A percentile compares a stretch with the other conserved stretches of the same genome.
These are phyloP conservation scores for Syncephalastrum monosporum DNA, from an alignment of 371 early-diverging fungal genomes.

Conservation along the genomic window DNA sequence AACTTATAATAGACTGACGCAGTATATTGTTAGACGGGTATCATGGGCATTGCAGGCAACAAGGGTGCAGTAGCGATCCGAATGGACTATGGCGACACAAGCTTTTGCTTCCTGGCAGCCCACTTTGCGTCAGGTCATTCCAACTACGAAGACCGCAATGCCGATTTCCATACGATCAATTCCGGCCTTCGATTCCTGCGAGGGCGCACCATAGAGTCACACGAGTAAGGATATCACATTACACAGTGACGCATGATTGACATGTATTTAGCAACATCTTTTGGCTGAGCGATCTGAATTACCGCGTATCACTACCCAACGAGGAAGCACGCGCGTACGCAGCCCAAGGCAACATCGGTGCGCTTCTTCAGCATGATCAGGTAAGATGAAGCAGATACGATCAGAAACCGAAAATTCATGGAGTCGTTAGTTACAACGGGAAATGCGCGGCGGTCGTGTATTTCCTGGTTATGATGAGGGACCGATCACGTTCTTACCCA, in stretches of 20 bases:
- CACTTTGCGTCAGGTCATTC: slow-evolving; percentile 91
- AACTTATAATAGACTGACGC: not conserved
- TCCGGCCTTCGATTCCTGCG: slow-evolving; percentile 70
- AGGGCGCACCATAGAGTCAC: slow-evolving; percentile 68
- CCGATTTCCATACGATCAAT: slow-evolving; percentile 81
- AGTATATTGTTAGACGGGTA: slow-evolving; percentile 55
- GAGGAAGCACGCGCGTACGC: slow-evolving; percentile 52
- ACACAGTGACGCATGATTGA: not conserved
- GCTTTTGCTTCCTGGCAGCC: slow-evolving; percentile 85
- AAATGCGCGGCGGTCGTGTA: slow-evolving; percentile 60
- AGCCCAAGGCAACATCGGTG: slow-evolving; percentile 37
- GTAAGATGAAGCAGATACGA: slow-evolving; percentile 26
- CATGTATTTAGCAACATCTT: slow-evolving; percentile 59
- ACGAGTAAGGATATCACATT: slow-evolving; percentile 54
- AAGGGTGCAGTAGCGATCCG: slow-evolving; percentile 89
- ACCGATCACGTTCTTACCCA: slow-evolving; percentile 82
- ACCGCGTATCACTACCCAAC: slow-evolving; percentile 73
- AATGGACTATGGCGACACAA: slow-evolving; percentile 84
- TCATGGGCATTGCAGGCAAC: slow-evolving; percentile 85
- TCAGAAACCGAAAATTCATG: slow-evolving; percentile 6
- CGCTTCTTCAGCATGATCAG: slow-evolving; percentile 51
- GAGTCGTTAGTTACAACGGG: slow-evolving; percentile 59
- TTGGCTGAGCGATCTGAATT: slow-evolving; percentile 93
- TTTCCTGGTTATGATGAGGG: slow-evolving; percentile 86
- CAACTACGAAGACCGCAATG: slow-evolving; percentile 81